Percentiles rank a stretch among this genome's conserved stretches.
Conservation (phyloP, 306 rosid species). For the Clitoria ternatea region DNA sequence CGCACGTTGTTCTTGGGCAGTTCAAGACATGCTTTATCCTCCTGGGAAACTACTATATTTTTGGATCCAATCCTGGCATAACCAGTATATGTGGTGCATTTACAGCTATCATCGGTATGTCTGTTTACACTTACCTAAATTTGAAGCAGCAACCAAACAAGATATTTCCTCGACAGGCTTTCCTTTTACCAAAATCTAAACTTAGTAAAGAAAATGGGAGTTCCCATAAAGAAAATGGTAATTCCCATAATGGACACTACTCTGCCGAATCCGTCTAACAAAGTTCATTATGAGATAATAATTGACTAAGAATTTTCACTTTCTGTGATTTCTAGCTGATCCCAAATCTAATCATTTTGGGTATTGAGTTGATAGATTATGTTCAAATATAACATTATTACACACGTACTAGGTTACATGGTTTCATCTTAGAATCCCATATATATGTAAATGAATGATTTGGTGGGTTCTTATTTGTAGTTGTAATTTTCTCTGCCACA, state of each 20-base stretch:
- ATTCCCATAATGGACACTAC: conserved; percentile 38
- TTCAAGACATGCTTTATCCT: conserved; percentile 81
- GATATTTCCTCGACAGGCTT: conserved; percentile 43
- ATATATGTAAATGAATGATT: conserved; percentile 24
- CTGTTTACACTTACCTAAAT: conserved; percentile 71
- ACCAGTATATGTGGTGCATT: conserved; percentile 73
- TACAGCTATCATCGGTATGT: conserved; percentile 74
- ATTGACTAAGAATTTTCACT: not conserved
- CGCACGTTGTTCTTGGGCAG: conserved; percentile 89
- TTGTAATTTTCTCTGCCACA: not conserved
- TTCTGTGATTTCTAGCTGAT: conserved; percentile 23
- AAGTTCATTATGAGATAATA: conserved; percentile 4
- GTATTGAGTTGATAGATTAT: not conserved
- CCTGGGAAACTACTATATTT: conserved; percentile 70
- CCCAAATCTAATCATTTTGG: conserved; percentile 8
- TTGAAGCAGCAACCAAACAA: conserved; percentile 55
- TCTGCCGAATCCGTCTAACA: conserved; percentile 60
- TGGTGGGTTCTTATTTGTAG: conserved; percentile 10
- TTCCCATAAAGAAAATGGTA: conserved; percentile 55
- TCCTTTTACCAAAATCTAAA: conserved; percentile 52
- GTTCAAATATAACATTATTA: not conserved
- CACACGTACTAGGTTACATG: not conserved
- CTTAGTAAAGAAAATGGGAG: conserved; percentile 64
- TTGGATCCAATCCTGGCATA: conserved; percentile 73
- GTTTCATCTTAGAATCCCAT: not conserved